Base-by-base conservation (phyloP, 495 filamentous ascomycete species). In the Jackrogersella multiformis region DNA sequence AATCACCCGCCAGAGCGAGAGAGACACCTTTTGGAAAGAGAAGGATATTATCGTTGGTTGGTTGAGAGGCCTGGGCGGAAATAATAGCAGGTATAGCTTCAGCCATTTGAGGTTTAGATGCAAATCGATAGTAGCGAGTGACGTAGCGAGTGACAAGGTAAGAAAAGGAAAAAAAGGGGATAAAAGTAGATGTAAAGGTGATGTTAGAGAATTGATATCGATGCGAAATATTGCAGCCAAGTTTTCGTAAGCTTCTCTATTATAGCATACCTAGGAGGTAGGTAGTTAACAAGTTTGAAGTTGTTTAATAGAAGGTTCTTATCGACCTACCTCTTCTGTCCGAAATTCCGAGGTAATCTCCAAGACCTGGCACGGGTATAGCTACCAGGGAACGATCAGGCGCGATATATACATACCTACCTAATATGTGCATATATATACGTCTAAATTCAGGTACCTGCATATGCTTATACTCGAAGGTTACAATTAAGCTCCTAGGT, bases 11-110 rank as follows among this genome's bases (percentile, higher is more conserved):
- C 1, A 75, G 18, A 26, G 54, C 42, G 5, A 75, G 61, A 46
- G 56, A 65, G 12, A 69, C 64, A 46, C 62, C 64, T 23, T 68
- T 62, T 1, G 36, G 28, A 24, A 75, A 39, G 6, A 34, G 2
- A 4, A 73, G 28, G 3, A 69, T 28, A 56, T 64, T 55, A 34
- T 56, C 39, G 26, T 20, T 13, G 23, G 26, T 16, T 49, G 55
- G 48, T 26, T 18, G 52, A 16, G 46, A 8, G 24, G 24, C 57
- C 18, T 30, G 52, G 35, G 23, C 21, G 18, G 26, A 13, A 36
- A 26, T 3, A 42, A 13, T 24, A 18, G 36, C 10, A 35, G 18
- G 16, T n/a, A 15, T 16, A 48, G 46, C 18, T 54, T 68, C 60
- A 53, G 56, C 68, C 68, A 70, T 66, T 6, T 38, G 46, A 1